Base-by-base conservation (phyloP, 2,329 filamentous ascomycete species). In the Hypoxylon sp. region DNA sequence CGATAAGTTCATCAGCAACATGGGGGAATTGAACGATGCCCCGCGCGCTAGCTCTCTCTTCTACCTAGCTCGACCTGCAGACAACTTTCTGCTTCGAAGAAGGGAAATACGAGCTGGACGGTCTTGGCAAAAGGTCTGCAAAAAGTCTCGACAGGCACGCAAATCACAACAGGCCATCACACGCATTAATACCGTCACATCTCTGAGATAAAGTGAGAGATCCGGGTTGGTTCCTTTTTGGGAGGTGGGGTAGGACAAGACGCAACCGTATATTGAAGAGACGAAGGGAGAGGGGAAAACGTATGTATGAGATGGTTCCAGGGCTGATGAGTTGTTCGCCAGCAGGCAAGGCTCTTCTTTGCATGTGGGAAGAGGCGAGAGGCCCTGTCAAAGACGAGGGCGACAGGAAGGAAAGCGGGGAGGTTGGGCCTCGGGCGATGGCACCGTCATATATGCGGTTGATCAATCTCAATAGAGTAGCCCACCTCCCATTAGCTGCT, bases 21-120 rank as follows among this genome's bases (percentile, higher is more conserved):
- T 33, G 11, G 11, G n/a, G 2, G 29, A 29, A 29, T 29, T 29
- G 27, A 11, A 29, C 13, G 27, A 13, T 51, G 45, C 52, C 55
- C 59, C 59, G 52, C 51, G 55, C 47, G n/a, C n/a, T n/a, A n/a
- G n/a, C n/a, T n/a, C n/a, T n/a, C n/a, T n/a, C n/a, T n/a, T n/a
- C 40, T 52, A 18, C 48, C 8, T 43, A 35, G 41, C 29, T 33
- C 23, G 8, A 58, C 13, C 18, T 40, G n/a, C n/a, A 46, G 35
- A 23, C 43, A 53, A 47, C 59, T 60, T n/a, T n/a, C n/a, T n/a
- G n/a, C n/a, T n/a, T n/a, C n/a, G n/a, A n/a, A n/a, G 60, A 52
- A 63, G 49, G 60, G 57, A 26, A 62, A 64, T 64, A 64, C 61
- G 61, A 64, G 61, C 55, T 62, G 47, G 48, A 51, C 26, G 18